A percentile compares a stretch with the other conserved stretches of the same genome.
These are phyloP conservation scores for Nymphaea colorata DNA, from an alignment of 164 flowering plant genomes.

Conservation along the genomic window DNA sequence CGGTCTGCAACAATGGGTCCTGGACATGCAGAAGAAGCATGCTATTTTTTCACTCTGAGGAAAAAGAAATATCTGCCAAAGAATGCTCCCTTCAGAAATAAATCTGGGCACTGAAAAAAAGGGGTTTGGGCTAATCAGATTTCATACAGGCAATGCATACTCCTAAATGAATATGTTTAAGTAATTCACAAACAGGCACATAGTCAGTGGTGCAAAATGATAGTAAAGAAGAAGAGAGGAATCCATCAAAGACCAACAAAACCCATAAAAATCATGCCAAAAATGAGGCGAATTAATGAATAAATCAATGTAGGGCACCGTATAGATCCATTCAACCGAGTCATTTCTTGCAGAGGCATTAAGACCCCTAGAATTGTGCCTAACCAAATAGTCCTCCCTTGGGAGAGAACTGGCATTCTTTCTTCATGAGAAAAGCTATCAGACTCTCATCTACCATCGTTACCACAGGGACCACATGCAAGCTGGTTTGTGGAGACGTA, in stretches of 20 bases:
- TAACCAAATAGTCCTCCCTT: slow-evolving; percentile 2
- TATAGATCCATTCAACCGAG: slow-evolving; percentile 8
- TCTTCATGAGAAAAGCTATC: background rate
- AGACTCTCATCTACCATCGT: background rate
- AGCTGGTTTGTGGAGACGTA: too few species aligned
- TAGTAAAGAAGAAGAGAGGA: slow-evolving; percentile 7
- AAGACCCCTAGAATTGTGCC: slow-evolving; percentile 3
- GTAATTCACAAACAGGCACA: slow-evolving; percentile 49
- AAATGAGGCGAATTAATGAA: background rate
- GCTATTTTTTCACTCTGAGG: too few species aligned
- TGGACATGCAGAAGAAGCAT: too few species aligned
- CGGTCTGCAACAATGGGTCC: too few species aligned
- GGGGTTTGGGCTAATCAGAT: background rate
- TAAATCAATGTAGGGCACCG: slow-evolving; percentile 1
- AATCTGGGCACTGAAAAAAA: background rate
- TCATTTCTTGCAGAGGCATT: slow-evolving; percentile 4
- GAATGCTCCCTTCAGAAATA: too few species aligned
- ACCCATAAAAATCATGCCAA: background rate
- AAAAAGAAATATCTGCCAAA: too few species aligned
- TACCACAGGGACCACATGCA: background rate
- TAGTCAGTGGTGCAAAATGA: slow-evolving; percentile 44
- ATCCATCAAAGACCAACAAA: background rate
- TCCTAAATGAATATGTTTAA: slow-evolving; percentile 54
- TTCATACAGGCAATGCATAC: slow-evolving; percentile 31
- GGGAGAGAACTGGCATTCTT: background rate